A percentile compares a stretch with the other conserved stretches of the same genome.
Conservation (phyloP, 306 rosid species). For the Pterocarpus santalinus region DNA sequence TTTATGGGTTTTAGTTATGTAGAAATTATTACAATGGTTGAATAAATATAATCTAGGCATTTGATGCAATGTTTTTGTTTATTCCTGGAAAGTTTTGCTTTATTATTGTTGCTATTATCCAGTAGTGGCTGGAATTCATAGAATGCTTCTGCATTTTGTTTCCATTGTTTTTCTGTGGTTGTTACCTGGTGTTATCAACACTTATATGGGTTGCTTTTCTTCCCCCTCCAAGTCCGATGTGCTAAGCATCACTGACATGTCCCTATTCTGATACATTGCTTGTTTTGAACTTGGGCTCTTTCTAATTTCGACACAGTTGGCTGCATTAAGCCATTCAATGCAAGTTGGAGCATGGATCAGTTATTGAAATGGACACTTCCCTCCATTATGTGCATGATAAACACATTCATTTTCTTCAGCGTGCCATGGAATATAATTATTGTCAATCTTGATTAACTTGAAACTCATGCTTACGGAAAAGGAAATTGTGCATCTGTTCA, state of each 20-base stretch:
- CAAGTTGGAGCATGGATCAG: conserved; percentile 13
- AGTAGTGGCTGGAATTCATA: not conserved
- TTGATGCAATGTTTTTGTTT: not conserved
- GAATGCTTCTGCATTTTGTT: not conserved
- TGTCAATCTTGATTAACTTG: not conserved
- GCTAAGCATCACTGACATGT: conserved; percentile 15
- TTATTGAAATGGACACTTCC: not conserved
- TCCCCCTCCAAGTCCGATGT: not conserved
- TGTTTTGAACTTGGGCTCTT: not conserved
- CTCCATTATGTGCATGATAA: not conserved
- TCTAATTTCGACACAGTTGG: not conserved
- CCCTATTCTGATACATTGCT: not conserved
- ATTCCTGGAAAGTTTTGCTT: not conserved
- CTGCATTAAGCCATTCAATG: not conserved
- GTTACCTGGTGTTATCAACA: not conserved
- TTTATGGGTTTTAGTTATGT: not conserved
- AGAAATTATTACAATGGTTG: not conserved
- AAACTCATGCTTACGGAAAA: not conserved
- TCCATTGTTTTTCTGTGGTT: not conserved
- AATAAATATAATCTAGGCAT: not conserved
- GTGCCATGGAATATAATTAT: not conserved
- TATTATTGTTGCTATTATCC: not conserved
- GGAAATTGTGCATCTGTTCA: conserved; percentile 10
- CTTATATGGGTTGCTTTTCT: not conserved
- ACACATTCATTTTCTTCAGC: not conserved